Evolutionary conservation across 345 rosid genomes (phyloP), one percentile per base, ranked within the genome.

Genomic region (Rhizophora mangle): DNA sequence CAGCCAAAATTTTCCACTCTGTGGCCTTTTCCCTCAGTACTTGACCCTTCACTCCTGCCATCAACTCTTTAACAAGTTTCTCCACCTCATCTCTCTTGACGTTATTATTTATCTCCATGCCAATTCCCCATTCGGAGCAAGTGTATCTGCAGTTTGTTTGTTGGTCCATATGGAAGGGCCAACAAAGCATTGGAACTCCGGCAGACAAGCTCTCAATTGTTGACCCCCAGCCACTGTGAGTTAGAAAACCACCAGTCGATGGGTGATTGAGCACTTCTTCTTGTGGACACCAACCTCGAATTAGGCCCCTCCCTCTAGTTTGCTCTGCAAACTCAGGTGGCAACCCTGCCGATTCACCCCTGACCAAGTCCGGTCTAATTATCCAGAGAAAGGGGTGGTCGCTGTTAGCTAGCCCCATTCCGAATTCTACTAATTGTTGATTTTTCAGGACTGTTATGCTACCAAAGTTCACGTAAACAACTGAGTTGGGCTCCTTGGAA

Each of bases 401-500:
- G 39, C 68, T 65, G 5, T 51, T 43, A 20, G 58, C 68, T 15
- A 65, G n/a, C 30, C 68, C 68, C 68, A 65, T 65, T 0, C 36
- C 68, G 34, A 65, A 65, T n/a, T 65, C 68, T 20, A 65, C 26
- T 5, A 65, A 13, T 18, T 65, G 68, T 30, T n/a, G 57, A 21
- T 11, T 18, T 20, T 43, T 51, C 6, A 51, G 2, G n/a, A 51
- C 24, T 7, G 8, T 2, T 51, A 65, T 4, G 53, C 68, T 65
- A 1, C 68, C 68, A 30, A 65, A 65, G 51, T 65, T 65, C 57
- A 65, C 68, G 1, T 65, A 65, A 22, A 65, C 9, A 3, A 47
- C 68, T 2, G 68, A 51, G 13, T 30, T 51, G 16, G 18, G 18
- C 6, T 10, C 2, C 60, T 15, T 55, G 30, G 67, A 22, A 6